Conservation (phyloP, 768 basidiomycete species). For the Myochromella boudieri region DNA sequence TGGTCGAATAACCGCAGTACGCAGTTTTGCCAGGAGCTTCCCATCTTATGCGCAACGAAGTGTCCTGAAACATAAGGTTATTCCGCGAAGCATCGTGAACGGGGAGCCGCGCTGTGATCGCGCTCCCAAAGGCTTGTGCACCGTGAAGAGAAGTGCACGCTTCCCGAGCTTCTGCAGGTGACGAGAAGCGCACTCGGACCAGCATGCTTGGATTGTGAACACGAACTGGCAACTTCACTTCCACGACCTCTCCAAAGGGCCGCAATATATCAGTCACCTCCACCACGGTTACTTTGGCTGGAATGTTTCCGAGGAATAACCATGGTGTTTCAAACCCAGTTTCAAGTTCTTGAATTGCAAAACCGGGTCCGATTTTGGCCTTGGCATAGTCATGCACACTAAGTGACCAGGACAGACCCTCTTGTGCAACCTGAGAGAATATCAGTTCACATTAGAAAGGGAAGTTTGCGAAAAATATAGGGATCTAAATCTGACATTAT, state of each 20-base stretch:
- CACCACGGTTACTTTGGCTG: conserved; percentile 27
- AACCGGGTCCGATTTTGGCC: conserved; percentile 60
- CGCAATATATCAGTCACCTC: conserved; percentile 38
- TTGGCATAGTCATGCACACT: conserved; percentile 54
- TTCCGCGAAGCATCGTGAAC: conserved; percentile 37
- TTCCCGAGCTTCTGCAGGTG: conserved; percentile 46
- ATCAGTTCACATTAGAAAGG: no score
- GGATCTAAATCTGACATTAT: no score
- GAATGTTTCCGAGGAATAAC: conserved; percentile 55
- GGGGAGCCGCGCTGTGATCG: conserved; percentile 45
- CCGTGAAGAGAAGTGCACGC: conserved; percentile 56
- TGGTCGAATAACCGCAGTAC: conserved; percentile 61
- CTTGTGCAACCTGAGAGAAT: no score
- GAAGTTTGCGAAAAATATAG: no score
- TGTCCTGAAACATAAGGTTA: conserved; percentile 46
- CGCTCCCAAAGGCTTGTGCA: conserved; percentile 31
- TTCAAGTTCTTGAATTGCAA: conserved; percentile 50
- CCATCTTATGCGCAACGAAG: conserved; percentile 58
- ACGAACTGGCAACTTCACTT: conserved; percentile 29
- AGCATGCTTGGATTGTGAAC: conserved; percentile 21
- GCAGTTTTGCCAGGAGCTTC: conserved; percentile 54
- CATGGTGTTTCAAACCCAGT: conserved; percentile 74
- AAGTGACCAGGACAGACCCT: conserved; percentile 19
- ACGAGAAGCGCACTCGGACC: conserved; percentile 48
- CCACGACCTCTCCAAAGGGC: conserved; percentile 47